Base-by-base conservation (phyloP, 192 early-diverging fungal species). In the Coemansia sp. region DNA sequence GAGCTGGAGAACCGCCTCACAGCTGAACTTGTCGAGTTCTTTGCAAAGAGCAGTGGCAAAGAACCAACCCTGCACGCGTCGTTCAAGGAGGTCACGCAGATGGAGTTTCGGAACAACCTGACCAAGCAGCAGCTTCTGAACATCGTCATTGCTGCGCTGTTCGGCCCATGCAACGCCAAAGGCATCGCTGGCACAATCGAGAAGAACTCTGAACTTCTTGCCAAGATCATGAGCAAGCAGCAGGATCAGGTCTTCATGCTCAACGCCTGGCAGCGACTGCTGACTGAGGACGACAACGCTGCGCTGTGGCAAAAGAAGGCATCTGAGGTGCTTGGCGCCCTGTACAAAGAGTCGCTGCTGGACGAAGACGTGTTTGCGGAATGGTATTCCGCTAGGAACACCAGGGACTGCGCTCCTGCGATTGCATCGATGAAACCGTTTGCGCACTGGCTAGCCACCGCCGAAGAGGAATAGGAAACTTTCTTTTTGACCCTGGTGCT, bases 21-120 rank as follows among this genome's bases (percentile, higher is more conserved):
- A 29, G 58, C 37, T 30, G 69, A 79, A 58, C 70, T 74, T 9
- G 43, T 59, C 33, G 58, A 52, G 30, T 55, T 58, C 7, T 37
- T 70, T 48, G 64, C 65, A 8, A 59, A 37, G 31, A 39, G 26
- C 35, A 43, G 45, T 13, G 56, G 49, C 43, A 30, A 68, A 21
- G 45, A 40, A 52, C 59, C 58, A 1, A 45, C 76, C 18, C 60
- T 85, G 37, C 74, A 84, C 7, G 86, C 85, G 3, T 85, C 89
- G 68, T 82, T 91, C 46, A 93, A 93, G 65, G 90, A 94, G 64
- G 86, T 93, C 35, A 94, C 92, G 4, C 87, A 91, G 15, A 59
- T 92, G 8, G 93, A 94, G 77, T 93, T 93, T 82, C 87, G 90
- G 42, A 87, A 94, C 72, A 88, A 88, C 63, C 74, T 94, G 62